phyloP scores from a whole-genome alignment of 2,329 filamentous ascomycete genomes.

The Fusarium nanum region DNA sequence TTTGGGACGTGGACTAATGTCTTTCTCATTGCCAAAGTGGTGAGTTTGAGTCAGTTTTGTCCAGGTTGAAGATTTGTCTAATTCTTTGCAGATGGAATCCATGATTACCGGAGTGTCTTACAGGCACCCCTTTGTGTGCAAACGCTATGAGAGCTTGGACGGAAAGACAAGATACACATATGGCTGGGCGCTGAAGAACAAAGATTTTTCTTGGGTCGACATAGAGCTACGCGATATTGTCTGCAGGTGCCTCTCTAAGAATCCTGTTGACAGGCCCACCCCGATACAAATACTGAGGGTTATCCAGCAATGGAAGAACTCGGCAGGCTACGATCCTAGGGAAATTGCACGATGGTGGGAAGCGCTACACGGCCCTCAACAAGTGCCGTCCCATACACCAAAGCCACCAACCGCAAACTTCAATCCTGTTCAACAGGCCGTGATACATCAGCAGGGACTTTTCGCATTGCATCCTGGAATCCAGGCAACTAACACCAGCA shows the following conservation, averaged over 20 bases:
- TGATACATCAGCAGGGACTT: neutral
- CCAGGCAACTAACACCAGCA: neutral
- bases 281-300: conserved; percentile 37
- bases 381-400: neutral
- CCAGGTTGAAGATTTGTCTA: conserved; percentile 4
- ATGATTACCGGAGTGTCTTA: conserved; percentile 36
- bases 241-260: conserved; percentile 43
- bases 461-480: neutral
- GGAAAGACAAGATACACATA: conserved; percentile 30
- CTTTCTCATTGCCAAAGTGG: conserved; percentile 46
- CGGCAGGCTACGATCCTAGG: conserved; percentile 30
- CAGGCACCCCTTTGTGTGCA: conserved; percentile 27
- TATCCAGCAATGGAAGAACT: conserved; percentile 36
- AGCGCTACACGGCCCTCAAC: neutral
- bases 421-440: conserved; percentile 1
- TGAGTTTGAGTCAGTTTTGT: conserved; percentile 19
- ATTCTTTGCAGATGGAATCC: conserved; percentile 44
- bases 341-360: conserved; percentile 40
- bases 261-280: conserved; percentile 44
- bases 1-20: conserved; percentile 48
- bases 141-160: neutral
- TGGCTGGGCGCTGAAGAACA: conserved; percentile 36
- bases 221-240: conserved; percentile 39
- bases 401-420: neutral
- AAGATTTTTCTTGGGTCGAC: conserved; percentile 31